Evolutionary conservation across 2,329 filamentous ascomycete genomes (phyloP).

Genomic region (Clonostachys byssicola): DNA sequence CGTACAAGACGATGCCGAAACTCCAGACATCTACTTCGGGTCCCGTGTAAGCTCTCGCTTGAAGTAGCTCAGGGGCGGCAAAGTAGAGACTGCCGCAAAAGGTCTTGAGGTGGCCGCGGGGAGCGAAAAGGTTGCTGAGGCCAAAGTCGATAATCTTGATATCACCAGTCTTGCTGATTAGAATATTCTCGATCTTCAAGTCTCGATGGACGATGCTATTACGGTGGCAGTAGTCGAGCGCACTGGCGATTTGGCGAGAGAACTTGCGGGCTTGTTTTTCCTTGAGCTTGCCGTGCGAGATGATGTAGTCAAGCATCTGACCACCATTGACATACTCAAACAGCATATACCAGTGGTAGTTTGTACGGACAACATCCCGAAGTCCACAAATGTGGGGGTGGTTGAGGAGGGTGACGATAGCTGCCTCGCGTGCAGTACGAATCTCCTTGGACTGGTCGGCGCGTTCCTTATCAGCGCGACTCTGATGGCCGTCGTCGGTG

Average conservation of each 20-base stretch:
- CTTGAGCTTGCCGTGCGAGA: constrained; percentile 94
- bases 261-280: constrained; percentile 99
- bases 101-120: constrained; percentile 81
- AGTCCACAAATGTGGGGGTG: constrained; percentile 96
- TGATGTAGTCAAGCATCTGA: constrained; percentile 99
- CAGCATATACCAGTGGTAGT: constrained; percentile 99
- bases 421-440: constrained; percentile 88
- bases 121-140: constrained; percentile 91
- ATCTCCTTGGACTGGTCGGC: constrained; percentile 97
- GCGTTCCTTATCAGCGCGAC: constrained; percentile 71
- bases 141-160: constrained; percentile 99
- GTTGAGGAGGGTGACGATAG: constrained; percentile 89
- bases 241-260: constrained; percentile 92
- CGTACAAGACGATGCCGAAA: constrained; percentile 96
- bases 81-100: constrained; percentile 98
- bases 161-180: constrained; percentile 97
- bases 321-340: constrained; percentile 99
- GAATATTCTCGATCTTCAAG: constrained; percentile 97
- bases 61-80: constrained; percentile 88
- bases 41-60: constrained; percentile 90
- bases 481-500: constrained; percentile 76
- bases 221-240: constrained; percentile 93
- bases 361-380: constrained; percentile 90
- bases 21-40: constrained; percentile 98
- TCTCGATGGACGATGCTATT: constrained; percentile 98